These are phyloP conservation scores for Rosellinia necatrix DNA, from an alignment of 2,329 filamentous ascomycete species.

Conservation along the genomic window DNA sequence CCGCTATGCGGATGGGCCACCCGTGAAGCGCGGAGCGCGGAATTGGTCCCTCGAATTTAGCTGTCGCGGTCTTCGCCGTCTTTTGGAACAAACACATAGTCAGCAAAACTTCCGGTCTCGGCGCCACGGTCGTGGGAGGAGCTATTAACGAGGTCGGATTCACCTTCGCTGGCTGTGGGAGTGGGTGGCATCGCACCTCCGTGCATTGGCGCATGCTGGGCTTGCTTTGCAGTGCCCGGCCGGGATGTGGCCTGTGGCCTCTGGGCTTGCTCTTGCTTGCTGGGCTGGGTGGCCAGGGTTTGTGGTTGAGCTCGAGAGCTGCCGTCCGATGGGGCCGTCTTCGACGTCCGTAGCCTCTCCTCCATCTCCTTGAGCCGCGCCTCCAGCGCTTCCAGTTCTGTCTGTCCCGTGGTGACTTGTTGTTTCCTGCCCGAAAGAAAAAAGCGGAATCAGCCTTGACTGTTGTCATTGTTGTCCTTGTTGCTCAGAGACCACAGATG, in stretches of 20 bases:
- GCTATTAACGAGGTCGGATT: slow-evolving; percentile 51
- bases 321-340: slow-evolving; percentile 6
- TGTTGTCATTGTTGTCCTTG: too few species aligned
- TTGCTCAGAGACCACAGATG: background rate
- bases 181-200: slow-evolving; percentile 64
- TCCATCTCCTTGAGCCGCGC: slow-evolving; percentile 84
- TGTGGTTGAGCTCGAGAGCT: slow-evolving; percentile 38
- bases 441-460: slow-evolving; percentile 16
- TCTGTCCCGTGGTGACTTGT: slow-evolving; percentile 71
- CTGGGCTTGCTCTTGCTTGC: slow-evolving; percentile 39
- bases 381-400: slow-evolving; percentile 86
- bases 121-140: slow-evolving; percentile 37
- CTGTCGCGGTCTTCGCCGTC: slow-evolving; percentile 49
- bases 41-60: slow-evolving; percentile 31
- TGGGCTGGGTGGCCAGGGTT: slow-evolving; percentile 33
- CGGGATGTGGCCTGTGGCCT: slow-evolving; percentile 47
- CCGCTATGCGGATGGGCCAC: background rate
- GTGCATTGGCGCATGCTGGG: slow-evolving; percentile 55
- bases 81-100: slow-evolving; percentile 49
- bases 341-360: slow-evolving; percentile 60
- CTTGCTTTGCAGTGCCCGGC: slow-evolving; percentile 57
- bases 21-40: background rate
- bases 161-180: slow-evolving; percentile 66
- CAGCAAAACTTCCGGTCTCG: slow-evolving; percentile 47
- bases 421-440: slow-evolving; percentile 67